Evolutionary conservation across 2,329 filamentous ascomycete species (phyloP).

Genomic region (Emmonsia crescens): DNA sequence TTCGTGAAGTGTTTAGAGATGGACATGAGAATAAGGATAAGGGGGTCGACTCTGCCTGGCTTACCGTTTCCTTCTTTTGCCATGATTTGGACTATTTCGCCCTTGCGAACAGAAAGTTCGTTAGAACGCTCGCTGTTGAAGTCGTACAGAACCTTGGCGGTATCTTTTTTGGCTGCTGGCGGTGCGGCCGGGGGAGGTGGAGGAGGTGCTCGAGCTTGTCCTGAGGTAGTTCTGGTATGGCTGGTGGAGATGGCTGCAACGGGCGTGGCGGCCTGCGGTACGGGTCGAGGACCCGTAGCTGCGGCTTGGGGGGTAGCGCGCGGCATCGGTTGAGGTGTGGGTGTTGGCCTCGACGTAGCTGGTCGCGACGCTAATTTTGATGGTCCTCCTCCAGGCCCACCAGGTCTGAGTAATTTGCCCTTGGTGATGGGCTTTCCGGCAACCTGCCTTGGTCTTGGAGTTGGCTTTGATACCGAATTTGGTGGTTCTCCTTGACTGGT

Average conservation of each 20-base stretch:
- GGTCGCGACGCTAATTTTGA: constrained; percentile 55
- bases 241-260: constrained; percentile 23
- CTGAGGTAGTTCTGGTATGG: constrained; percentile 48
- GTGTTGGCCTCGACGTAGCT: constrained; percentile 26
- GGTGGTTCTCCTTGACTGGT: constrained; percentile 74
- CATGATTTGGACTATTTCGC: constrained; percentile 77
- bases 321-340: constrained; percentile 23
- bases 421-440: constrained; percentile 83
- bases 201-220: constrained; percentile 50
- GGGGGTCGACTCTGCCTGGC: constrained; percentile 20
- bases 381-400: constrained; percentile 71
- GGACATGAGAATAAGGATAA: background rate
- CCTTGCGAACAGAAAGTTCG: constrained; percentile 68
- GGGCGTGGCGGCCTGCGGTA: constrained; percentile 35
- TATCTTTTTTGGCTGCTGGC: constrained; percentile 55
- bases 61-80: constrained; percentile 91
- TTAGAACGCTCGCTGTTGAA: constrained; percentile 77
- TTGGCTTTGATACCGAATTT: constrained; percentile 70
- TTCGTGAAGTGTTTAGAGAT: background rate
- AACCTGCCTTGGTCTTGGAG: constrained; percentile 76
- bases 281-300: constrained; percentile 32
- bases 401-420: constrained; percentile 83
- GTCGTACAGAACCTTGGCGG: constrained; percentile 85
- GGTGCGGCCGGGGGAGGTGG: constrained; percentile 54
- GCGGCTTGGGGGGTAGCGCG: constrained; percentile 17